These are phyloP conservation scores for Penicillium sp. DNA, from an alignment of 2,329 filamentous ascomycete genomes.

Conservation along the genomic window DNA sequence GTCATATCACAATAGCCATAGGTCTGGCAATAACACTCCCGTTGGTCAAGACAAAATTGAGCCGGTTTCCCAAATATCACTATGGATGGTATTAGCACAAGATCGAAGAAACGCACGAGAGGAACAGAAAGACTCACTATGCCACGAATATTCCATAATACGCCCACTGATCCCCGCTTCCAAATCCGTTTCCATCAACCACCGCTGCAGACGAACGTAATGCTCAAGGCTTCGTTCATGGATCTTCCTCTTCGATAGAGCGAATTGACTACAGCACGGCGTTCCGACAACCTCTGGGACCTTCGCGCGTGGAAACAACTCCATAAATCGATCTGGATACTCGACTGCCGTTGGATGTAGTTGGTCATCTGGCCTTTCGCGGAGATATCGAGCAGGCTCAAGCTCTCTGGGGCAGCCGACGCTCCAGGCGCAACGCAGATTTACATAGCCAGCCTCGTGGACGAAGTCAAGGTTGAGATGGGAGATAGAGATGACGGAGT, in stretches of 20 bases:
- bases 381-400: slow-evolving; percentile 32
- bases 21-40: slow-evolving; percentile 25
- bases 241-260: slow-evolving; percentile 47
- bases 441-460: slow-evolving; percentile 35
- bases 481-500: slow-evolving; percentile 27
- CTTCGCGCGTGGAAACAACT: slow-evolving; percentile 41
- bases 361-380: slow-evolving; percentile 26
- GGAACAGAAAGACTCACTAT: slow-evolving; percentile 45
- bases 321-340: slow-evolving; percentile 40
- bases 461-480: slow-evolving; percentile 33
- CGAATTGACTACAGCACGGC: slow-evolving; percentile 55
- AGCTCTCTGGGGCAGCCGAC: slow-evolving; percentile 40
- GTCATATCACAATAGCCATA: slow-evolving; percentile 28
- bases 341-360: slow-evolving; percentile 29
- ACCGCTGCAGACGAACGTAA: slow-evolving; percentile 48
- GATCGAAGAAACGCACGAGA: not conserved
- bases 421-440: slow-evolving; percentile 34
- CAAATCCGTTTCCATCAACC: slow-evolving; percentile 49
- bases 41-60: slow-evolving; percentile 21
- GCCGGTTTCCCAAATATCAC: slow-evolving; percentile 28
- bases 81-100: not conserved
- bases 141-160: slow-evolving; percentile 57
- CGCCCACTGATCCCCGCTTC: slow-evolving; percentile 49
- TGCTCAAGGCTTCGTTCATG: slow-evolving; percentile 42
- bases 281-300: slow-evolving; percentile 46